Base-by-base conservation (phyloP, 1,284 basidiomycete genomes). In the Inonotus obliquus region DNA sequence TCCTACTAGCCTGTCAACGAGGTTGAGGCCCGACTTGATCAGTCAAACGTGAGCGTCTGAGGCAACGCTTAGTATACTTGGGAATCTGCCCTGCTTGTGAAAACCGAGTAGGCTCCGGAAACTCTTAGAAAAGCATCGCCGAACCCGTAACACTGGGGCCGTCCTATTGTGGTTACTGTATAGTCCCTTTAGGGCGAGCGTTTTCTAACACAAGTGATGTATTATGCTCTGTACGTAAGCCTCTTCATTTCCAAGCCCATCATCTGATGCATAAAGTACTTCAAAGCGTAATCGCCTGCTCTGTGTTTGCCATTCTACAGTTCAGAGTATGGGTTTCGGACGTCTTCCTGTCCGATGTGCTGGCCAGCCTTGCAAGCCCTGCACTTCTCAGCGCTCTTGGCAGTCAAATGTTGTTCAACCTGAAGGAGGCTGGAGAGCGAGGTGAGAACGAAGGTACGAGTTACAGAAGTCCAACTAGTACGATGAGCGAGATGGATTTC, bases 381-480 rank as follows among this genome's bases (percentile, higher is more conserved):
- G 23, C 39, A 17, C 17, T 60, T 6, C 52, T 55, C 21, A 48
- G 39, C 4, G 11, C 55, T 14, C 35, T 60, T 3, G 52, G 59
- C 21, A 54, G 52, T 38, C 59, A 52, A 17, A 45, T 60, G 53
- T 29, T 60, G 7, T 21, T 60, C 59, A 53, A 55, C 25, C 39
- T 60, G 0, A 60, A 48, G n/a, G 52, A 55, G 11, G 59, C 53
- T 5, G 59, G 52, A 47, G 53, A 55, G 27, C 25, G 29, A 29
- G 59, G 52, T 10, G 23, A 32, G 1, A 60, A 60, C 21, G 59
- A 44, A 23, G 59, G 59, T 19, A 60, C 59, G 5, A 60, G 37
- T 17, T 60, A 59, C 23, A 38, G 39, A 13, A 25, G 41, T 4
- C 10, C 41, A n/a, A 7, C 41, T 1, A 49, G n/a, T 19, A 23